Evolutionary conservation across 495 filamentous ascomycete genomes (phyloP).

Genomic region (Penicillium tannophilum): DNA sequence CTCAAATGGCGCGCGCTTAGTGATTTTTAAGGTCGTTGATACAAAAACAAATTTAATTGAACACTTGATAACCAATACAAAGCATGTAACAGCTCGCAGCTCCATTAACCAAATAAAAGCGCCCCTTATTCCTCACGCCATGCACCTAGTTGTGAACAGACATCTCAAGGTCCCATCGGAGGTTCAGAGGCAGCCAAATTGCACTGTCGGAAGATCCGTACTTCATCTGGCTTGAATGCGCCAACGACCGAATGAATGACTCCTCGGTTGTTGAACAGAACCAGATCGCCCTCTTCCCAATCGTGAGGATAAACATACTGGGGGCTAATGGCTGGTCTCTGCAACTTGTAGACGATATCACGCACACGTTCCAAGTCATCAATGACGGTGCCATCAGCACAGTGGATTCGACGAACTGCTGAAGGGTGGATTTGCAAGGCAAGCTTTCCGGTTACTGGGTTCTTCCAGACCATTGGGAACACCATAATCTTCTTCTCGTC

Average conservation of each 20-base stretch:
- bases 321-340: constrained; percentile 71
- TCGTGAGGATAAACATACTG: constrained; percentile 70
- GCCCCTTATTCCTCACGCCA: not conserved
- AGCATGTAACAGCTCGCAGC: not conserved
- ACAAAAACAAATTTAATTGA: not conserved
- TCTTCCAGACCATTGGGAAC: constrained; percentile 72
- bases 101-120: not conserved
- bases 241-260: constrained; percentile 73
- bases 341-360: constrained; percentile 64
- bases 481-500: constrained; percentile 66
- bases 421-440: constrained; percentile 73
- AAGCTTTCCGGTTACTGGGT: constrained; percentile 65
- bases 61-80: not conserved
- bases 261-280: constrained; percentile 74
- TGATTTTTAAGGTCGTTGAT: too few relatives aligned
- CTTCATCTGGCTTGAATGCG: constrained; percentile 69
- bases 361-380: constrained; percentile 66
- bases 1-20: not conserved
- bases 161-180: constrained; percentile 22
- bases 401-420: constrained; percentile 65
- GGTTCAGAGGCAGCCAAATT: constrained; percentile 60
- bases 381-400: constrained; percentile 62
- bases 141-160: not conserved
- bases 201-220: constrained; percentile 73
- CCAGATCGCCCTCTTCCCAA: constrained; percentile 73